Percentiles rank a stretch among this genome's conserved stretches.
Evolutionary conservation across 352 stramenopile species (phyloP).

Genomic region (Thalassiosira livingstoniorum): DNA sequence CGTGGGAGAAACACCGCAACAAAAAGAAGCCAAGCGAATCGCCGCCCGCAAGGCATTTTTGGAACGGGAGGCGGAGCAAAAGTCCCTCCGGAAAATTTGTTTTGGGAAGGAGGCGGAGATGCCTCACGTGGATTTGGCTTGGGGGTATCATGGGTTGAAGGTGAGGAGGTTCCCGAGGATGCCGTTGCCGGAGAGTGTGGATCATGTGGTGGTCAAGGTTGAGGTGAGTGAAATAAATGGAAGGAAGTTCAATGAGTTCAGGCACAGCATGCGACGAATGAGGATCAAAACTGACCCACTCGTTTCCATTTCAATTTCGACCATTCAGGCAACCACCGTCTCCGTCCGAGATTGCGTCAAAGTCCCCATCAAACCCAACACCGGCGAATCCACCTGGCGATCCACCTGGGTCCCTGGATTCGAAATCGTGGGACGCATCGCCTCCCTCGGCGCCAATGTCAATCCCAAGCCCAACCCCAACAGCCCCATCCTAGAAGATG

Average conservation of each 20-base stretch:
- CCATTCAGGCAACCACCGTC: neutral
- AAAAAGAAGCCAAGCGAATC: no score
- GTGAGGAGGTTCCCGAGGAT: no score
- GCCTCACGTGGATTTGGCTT: no score
- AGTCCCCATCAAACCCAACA: neutral
- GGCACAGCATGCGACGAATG: neutral
- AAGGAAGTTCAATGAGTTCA: neutral
- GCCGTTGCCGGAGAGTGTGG: no score
- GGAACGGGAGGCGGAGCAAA: no score
- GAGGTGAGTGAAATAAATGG: neutral
- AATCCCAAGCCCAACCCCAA: neutral
- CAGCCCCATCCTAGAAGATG: no score
- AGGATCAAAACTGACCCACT: neutral
- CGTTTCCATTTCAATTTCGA: neutral
- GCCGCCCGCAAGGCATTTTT: no score
- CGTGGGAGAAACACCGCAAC: no score
- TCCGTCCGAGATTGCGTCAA: conserved; percentile 9
- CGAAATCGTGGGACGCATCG: conserved; percentile 10
- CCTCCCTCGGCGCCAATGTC: neutral
- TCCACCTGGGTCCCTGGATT: neutral
- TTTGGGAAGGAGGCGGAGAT: no score
- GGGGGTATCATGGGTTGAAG: no score
- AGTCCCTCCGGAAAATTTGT: no score
- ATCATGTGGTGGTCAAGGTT: conserved; percentile 17
- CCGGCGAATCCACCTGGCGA: neutral